Conservation (phyloP, 2,329 filamentous ascomycete genomes). For the Ophiostoma ulmi region DNA sequence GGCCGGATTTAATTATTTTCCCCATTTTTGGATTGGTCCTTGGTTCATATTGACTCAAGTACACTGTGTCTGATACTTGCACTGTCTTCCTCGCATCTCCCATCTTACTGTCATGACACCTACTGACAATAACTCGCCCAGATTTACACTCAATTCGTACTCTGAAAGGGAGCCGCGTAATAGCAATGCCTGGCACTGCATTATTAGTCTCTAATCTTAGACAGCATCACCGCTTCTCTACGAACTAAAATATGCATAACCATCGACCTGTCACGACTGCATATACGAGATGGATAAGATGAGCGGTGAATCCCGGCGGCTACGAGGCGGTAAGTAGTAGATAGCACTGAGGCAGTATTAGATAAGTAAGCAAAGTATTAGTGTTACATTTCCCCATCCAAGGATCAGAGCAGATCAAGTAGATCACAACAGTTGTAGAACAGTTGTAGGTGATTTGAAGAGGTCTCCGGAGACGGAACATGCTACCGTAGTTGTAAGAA, state of each 20-base stretch:
- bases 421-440: background rate
- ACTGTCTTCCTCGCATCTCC: background rate
- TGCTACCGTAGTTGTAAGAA: background rate
- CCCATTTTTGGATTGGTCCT: background rate
- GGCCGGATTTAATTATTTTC: background rate
- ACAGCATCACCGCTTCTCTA: background rate
- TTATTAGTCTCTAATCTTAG: background rate
- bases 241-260: background rate
- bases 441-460: background rate
- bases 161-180: background rate
- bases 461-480: background rate
- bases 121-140: background rate
- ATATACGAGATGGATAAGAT: background rate
- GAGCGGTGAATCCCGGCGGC: constrained; percentile 8
- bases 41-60: background rate
- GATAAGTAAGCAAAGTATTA: background rate
- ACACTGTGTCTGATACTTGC: background rate
- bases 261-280: background rate
- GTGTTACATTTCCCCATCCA: background rate
- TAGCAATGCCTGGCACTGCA: background rate
- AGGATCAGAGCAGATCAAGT: constrained; percentile 4
- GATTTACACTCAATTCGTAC: background rate
- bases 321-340: background rate
- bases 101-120: too few relatives aligned
- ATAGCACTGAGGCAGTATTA: background rate